A percentile compares a stretch with the other conserved stretches of the same genome.
These are phyloP conservation scores for Penicillium paneum DNA, from an alignment of 2,329 filamentous ascomycete genomes.

Conservation along the genomic window DNA sequence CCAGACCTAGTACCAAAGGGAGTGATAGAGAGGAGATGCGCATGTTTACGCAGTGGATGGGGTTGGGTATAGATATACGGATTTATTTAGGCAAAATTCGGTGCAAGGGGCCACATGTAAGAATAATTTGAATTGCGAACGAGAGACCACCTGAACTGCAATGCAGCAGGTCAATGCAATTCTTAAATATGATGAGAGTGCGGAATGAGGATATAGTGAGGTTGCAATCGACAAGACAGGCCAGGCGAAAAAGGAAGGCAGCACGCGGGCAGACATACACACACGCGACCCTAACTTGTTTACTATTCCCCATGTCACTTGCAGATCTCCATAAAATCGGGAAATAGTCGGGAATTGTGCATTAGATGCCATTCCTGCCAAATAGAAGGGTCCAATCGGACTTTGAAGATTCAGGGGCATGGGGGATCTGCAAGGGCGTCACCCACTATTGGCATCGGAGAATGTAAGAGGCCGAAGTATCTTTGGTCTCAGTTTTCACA, in stretches of 20 bases:
- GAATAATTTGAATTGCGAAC: constrained; percentile 12
- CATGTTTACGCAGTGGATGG: constrained; percentile 18
- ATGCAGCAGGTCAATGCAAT: constrained; percentile 19
- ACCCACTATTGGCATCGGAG: constrained; percentile 10
- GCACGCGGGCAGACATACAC: background rate
- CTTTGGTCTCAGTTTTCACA: background rate
- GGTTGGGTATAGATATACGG: constrained; percentile 4
- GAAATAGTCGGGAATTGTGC: background rate
- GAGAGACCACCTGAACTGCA: constrained; percentile 14
- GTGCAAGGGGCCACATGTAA: background rate
- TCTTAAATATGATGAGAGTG: constrained; percentile 13
- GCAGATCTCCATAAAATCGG: background rate
- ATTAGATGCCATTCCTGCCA: background rate
- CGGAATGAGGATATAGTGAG: constrained; percentile 7
- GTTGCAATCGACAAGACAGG: constrained; percentile 7
- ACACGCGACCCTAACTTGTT: constrained; percentile 4
- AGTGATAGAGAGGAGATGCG: constrained; percentile 25
- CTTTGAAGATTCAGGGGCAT: constrained; percentile 1
- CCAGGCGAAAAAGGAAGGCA: constrained; percentile 3
- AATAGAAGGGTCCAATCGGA: background rate
- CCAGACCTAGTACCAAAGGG: constrained; percentile 25
- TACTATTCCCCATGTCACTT: background rate
- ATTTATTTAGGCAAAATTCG: background rate
- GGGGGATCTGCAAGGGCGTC: constrained; percentile 12
- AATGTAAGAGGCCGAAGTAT: constrained; percentile 2